A percentile compares a stretch with the other conserved stretches of the same genome.
Conservation (phyloP, 306 rosid species). For the Notholithocarpus densiflorus region DNA sequence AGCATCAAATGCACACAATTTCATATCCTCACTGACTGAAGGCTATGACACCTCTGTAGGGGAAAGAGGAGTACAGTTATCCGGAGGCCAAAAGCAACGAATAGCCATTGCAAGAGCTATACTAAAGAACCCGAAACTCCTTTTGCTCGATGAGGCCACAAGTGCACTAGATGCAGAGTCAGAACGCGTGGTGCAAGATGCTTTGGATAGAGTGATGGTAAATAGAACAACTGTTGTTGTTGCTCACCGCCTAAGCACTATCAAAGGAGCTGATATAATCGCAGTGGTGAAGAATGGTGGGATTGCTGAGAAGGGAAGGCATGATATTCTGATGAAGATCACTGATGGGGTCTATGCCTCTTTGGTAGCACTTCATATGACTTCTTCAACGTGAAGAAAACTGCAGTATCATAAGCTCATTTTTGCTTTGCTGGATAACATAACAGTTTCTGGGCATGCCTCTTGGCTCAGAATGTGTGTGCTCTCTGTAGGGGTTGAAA, state of each 20-base stretch:
- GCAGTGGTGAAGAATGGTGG: slow-evolving; percentile 72
- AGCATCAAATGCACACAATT: slow-evolving; percentile 69
- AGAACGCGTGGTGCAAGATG: slow-evolving; percentile 75
- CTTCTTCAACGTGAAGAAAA: slow-evolving; percentile 20
- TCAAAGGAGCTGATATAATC: slow-evolving; percentile 68
- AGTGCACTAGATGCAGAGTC: slow-evolving; percentile 93
- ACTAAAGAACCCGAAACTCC: slow-evolving; percentile 70
- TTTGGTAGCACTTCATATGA: slow-evolving; percentile 65
- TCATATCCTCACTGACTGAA: slow-evolving; percentile 61
- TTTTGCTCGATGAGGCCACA: slow-evolving; percentile 87
- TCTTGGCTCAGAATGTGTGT: no score
- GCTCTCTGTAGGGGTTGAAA: no score
- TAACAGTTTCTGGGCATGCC: no score
- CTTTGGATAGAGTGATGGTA: slow-evolving; percentile 74
- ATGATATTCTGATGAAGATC: slow-evolving; percentile 64
- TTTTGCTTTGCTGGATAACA: not conserved
- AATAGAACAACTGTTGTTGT: slow-evolving; percentile 79
- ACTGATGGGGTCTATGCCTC: slow-evolving; percentile 67
- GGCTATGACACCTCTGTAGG: slow-evolving; percentile 77
- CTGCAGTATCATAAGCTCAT: not conserved
- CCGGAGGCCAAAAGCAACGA: slow-evolving; percentile 93
- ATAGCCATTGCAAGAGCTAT: slow-evolving; percentile 88
- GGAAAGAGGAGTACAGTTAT: slow-evolving; percentile 79
- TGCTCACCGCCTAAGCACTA: slow-evolving; percentile 79
- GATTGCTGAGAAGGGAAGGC: slow-evolving; percentile 78